These are phyloP conservation scores for Scleromitrula shiraiana DNA, from an alignment of 2,329 filamentous ascomycete species.

Conservation along the genomic window DNA sequence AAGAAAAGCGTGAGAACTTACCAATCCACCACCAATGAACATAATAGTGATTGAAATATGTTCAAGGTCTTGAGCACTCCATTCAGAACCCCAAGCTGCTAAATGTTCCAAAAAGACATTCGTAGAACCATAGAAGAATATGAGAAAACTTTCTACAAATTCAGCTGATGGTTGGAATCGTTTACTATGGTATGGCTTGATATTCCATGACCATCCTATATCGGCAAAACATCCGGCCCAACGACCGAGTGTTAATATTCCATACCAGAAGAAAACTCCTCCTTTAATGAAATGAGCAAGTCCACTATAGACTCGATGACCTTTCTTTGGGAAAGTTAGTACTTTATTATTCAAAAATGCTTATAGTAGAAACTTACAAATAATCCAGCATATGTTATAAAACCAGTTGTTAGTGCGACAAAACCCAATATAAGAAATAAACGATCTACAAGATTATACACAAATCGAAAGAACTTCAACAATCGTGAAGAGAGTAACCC, in stretches of 20 bases:
- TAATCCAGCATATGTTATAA: slow-evolving; percentile 71
- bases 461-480: slow-evolving; percentile 48
- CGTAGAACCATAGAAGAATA: slow-evolving; percentile 80
- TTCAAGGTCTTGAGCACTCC: slow-evolving; percentile 76
- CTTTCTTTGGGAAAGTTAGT: slow-evolving; percentile 44
- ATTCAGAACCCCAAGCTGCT: slow-evolving; percentile 59
- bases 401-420: slow-evolving; percentile 61
- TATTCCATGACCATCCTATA: slow-evolving; percentile 92
- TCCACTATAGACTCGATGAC: slow-evolving; percentile 62
- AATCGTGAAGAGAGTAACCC: slow-evolving; percentile 47
- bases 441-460: slow-evolving; percentile 65
- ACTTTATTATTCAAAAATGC: not conserved
- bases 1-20: slow-evolving; percentile 39
- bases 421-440: slow-evolving; percentile 73
- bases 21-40: slow-evolving; percentile 86
- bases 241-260: slow-evolving; percentile 75
- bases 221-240: slow-evolving; percentile 89
- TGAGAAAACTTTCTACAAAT: slow-evolving; percentile 82
- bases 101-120: slow-evolving; percentile 94
- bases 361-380: slow-evolving; percentile 53
- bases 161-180: slow-evolving; percentile 68
- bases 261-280: slow-evolving; percentile 91
- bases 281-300: slow-evolving; percentile 93
- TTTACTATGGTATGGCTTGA: slow-evolving; percentile 47
- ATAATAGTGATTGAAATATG: slow-evolving; percentile 88